Conservation (phyloP, 1,139 yeast species). For the Taphrina deformans region DNA sequence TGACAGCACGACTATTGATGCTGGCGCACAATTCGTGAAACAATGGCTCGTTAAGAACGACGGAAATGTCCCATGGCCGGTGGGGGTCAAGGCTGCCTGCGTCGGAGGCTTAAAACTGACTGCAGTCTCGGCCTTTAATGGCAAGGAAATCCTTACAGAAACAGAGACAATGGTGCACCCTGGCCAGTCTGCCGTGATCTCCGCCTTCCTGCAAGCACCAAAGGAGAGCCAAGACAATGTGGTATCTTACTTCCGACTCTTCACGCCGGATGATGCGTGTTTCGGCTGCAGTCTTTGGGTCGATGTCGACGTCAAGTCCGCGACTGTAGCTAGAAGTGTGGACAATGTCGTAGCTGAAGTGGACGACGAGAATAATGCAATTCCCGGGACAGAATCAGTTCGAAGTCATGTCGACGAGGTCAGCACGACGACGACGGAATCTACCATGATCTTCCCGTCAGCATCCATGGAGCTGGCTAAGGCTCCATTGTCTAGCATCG, state of each 20-base stretch:
- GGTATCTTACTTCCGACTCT: constrained; percentile 36
- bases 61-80: constrained; percentile 38
- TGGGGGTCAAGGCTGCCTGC: constrained; percentile 35
- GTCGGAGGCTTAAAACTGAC: constrained; percentile 35
- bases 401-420: not conserved
- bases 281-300: constrained; percentile 38
- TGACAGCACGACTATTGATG: constrained; percentile 8
- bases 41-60: constrained; percentile 38
- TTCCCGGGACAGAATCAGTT: not conserved
- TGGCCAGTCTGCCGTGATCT: constrained; percentile 37
- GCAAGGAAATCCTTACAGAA: not conserved
- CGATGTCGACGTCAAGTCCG: constrained; percentile 33
- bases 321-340: not conserved
- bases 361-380: not conserved
- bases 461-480: constrained; percentile 25
- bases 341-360: not conserved
- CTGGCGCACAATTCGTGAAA: constrained; percentile 30
- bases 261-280: constrained; percentile 34
- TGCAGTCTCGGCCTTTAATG: not conserved
- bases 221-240: constrained; percentile 19
- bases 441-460: constrained; percentile 25
- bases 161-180: constrained; percentile 32
- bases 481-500: not conserved
- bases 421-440: not conserved
- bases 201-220: constrained; percentile 38